Conservation (phyloP, 306 rosid genomes). For the Notholithocarpus densiflorus region DNA sequence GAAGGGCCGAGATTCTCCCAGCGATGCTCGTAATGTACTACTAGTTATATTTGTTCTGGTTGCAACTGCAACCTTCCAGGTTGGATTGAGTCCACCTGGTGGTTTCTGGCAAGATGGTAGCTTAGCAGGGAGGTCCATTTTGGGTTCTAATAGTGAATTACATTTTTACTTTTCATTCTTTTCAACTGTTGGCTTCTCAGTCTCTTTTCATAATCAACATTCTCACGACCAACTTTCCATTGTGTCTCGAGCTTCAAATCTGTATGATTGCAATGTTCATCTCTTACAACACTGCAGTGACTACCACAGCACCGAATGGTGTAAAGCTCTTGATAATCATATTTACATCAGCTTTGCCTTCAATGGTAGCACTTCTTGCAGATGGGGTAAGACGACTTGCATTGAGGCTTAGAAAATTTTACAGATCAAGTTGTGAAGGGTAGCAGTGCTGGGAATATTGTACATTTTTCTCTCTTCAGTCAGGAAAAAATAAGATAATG, state of each 20-base stretch:
- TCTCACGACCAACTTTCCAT: conserved; percentile 23
- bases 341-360: no score
- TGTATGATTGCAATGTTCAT: not conserved
- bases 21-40: conserved; percentile 21
- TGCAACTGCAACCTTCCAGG: conserved; percentile 29
- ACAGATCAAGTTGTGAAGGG: no score
- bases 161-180: not conserved
- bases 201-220: conserved; percentile 19
- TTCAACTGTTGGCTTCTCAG: conserved; percentile 24
- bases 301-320: not conserved
- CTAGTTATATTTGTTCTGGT: conserved; percentile 26
- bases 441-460: no score
- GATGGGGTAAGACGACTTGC: no score
- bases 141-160: not conserved
- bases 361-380: no score
- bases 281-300: conserved; percentile 8
- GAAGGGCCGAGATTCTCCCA: conserved; percentile 33
- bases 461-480: no score
- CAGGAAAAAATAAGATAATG: no score
- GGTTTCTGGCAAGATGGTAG: no score
- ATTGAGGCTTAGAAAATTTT: no score
- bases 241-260: conserved; percentile 17
- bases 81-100: conserved; percentile 30
- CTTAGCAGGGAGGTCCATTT: no score
- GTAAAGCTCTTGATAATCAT: not conserved